phyloP scores from a whole-genome alignment of 2,329 filamentous ascomycete species.

The Phoma herbarum region DNA sequence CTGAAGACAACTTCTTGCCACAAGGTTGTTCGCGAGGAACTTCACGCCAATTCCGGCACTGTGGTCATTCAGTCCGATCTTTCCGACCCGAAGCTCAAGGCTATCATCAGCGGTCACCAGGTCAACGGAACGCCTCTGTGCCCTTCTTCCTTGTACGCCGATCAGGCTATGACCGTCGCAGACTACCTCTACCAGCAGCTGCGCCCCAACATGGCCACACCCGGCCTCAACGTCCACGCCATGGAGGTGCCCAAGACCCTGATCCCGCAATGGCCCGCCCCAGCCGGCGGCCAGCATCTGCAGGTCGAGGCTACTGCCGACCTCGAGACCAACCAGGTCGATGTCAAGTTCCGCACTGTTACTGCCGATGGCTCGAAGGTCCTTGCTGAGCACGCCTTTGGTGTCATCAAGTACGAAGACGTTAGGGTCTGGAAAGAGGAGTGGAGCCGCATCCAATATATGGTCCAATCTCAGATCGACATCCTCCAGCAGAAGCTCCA shows the following conservation, averaged over 20 bases:
- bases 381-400: constrained; percentile 68
- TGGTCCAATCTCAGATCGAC: constrained; percentile 65
- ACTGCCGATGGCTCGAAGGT: constrained; percentile 66
- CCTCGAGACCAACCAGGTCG: constrained; percentile 62
- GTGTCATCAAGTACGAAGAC: constrained; percentile 69
- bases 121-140: constrained; percentile 73
- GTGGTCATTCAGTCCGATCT: constrained; percentile 73
- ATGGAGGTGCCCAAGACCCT: constrained; percentile 77
- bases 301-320: constrained; percentile 69
- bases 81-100: constrained; percentile 68
- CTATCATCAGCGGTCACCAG: constrained; percentile 70
- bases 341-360: constrained; percentile 65
- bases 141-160: constrained; percentile 70
- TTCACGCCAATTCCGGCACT: constrained; percentile 66
- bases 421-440: constrained; percentile 69
- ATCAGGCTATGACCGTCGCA: constrained; percentile 71
- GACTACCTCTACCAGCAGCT: constrained; percentile 74
- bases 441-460: constrained; percentile 71
- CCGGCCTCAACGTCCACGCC: constrained; percentile 70
- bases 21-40: constrained; percentile 68
- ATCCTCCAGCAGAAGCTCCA: constrained; percentile 73
- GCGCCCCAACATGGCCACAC: constrained; percentile 63
- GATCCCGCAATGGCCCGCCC: constrained; percentile 63
- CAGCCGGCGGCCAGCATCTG: constrained; percentile 65
- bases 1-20: constrained; percentile 73